These are phyloP conservation scores for Centaurea solstitialis DNA, from an alignment of 129 eudicot species.

Conservation along the genomic window DNA sequence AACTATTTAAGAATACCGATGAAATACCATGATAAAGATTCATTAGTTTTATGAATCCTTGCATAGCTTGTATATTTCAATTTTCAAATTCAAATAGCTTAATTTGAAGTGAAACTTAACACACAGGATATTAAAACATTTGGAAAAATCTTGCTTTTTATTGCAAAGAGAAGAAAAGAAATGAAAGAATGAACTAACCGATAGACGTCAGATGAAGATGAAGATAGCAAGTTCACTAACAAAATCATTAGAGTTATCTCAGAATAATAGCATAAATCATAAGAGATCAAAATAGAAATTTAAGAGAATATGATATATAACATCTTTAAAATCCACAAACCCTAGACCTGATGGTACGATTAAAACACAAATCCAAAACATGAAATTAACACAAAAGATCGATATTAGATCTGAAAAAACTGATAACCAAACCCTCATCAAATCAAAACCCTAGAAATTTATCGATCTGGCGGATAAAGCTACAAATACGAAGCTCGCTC, in stretches of 20 bases:
- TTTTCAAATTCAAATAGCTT: neutral
- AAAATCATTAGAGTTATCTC: neutral
- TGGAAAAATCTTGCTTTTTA: neutral
- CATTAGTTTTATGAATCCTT: neutral
- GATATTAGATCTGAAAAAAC: conserved; percentile 11
- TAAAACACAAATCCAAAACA: conserved; percentile 24
- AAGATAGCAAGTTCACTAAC: conserved; percentile 1
- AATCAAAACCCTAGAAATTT: conserved; percentile 28
- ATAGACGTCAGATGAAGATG: conserved; percentile 8
- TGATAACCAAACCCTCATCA: conserved; percentile 15
- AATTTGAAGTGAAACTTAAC: neutral
- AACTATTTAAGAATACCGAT: neutral
- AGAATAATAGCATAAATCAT: neutral
- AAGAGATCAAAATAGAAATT: neutral
- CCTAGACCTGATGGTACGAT: conserved; percentile 15
- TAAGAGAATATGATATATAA: neutral
- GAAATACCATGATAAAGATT: neutral
- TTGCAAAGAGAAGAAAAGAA: neutral
- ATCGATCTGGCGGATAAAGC: neutral
- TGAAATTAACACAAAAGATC: conserved; percentile 1
- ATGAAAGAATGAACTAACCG: neutral
- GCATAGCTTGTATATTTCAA: neutral
- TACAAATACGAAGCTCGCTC: conserved; percentile 14
- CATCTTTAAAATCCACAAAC: conserved; percentile 11
- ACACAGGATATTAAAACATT: neutral